Conservation (phyloP, 1,284 basidiomycete species). For the Ceratobasidium sp. region DNA sequence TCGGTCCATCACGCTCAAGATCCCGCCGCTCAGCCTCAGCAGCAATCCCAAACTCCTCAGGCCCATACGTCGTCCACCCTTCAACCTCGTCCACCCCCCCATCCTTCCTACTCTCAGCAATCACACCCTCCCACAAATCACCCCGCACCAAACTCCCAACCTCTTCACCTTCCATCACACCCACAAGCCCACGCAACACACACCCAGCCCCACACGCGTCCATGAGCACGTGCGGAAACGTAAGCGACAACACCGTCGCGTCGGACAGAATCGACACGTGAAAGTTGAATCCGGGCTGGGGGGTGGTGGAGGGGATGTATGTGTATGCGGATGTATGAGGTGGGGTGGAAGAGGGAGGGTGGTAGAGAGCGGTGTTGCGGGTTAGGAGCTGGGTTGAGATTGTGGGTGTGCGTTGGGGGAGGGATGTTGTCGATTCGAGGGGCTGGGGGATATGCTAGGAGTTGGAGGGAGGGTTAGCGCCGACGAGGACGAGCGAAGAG, state of each 20-base stretch:
- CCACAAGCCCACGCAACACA: constrained; percentile 15
- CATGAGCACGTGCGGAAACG: constrained; percentile 34
- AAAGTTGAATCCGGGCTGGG: constrained; percentile 16
- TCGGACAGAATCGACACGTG: constrained; percentile 27
- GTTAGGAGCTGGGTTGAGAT: constrained; percentile 26
- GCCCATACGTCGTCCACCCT: constrained; percentile 40
- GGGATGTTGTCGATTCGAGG: not conserved
- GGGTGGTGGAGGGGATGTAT: constrained; percentile 4
- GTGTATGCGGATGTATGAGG: not conserved
- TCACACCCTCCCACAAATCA: not conserved
- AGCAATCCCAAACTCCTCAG: not conserved
- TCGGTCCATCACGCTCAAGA: constrained; percentile 19
- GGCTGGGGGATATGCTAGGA: constrained; percentile 16
- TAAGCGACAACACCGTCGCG: constrained; percentile 23
- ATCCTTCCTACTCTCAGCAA: not conserved
- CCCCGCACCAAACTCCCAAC: not conserved
- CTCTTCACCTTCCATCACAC: not conserved
- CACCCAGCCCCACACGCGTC: constrained; percentile 5
- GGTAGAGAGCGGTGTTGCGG: constrained; percentile 9
- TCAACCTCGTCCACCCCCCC: not conserved
- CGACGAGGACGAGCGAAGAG: not conserved
- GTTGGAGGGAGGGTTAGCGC: not conserved
- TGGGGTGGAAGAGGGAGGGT: not conserved
- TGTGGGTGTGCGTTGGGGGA: constrained; percentile 8
- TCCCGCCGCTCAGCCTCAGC: not conserved